Conservation (phyloP, 2,329 filamentous ascomycete genomes). For the Nemania diffusa region DNA sequence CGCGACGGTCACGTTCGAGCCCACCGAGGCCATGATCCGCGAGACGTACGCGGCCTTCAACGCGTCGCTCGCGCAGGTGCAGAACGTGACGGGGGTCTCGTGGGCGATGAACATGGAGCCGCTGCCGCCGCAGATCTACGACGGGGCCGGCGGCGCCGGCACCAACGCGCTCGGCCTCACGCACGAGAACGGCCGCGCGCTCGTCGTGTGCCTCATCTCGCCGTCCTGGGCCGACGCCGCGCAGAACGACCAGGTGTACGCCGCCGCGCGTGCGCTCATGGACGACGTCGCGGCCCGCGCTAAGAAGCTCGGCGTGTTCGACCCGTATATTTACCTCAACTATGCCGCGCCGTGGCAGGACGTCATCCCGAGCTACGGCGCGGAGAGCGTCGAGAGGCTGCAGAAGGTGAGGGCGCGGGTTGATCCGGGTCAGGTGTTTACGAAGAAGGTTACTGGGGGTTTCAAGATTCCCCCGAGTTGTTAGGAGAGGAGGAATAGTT, state of each 20-base stretch:
- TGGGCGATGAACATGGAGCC: conserved; percentile 36
- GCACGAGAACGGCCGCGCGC: conserved; percentile 8
- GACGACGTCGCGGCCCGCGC: conserved; percentile 14
- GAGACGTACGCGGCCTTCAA: conserved; percentile 31
- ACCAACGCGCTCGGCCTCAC: conserved; percentile 36
- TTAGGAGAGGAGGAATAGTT: neutral
- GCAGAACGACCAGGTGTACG: conserved; percentile 25
- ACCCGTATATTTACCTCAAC: conserved; percentile 40
- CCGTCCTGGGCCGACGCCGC: conserved; percentile 15
- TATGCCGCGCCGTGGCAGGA: conserved; percentile 43
- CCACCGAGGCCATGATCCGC: conserved; percentile 30
- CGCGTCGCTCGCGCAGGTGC: conserved; percentile 12
- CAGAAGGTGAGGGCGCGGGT: conserved; percentile 24
- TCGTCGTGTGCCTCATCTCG: conserved; percentile 26
- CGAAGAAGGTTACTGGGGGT: conserved; percentile 30
- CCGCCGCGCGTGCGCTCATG: conserved; percentile 16
- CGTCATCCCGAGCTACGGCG: conserved; percentile 37
- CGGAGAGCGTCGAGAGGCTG: conserved; percentile 33
- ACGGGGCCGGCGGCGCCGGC: conserved; percentile 11
- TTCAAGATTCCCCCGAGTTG: conserved; percentile 34
- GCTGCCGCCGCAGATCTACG: conserved; percentile 37
- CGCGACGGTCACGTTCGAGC: conserved; percentile 30
- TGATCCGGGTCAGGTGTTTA: conserved; percentile 37
- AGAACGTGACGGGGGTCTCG: conserved; percentile 24
- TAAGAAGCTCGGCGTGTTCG: conserved; percentile 31